Base-by-base conservation (phyloP, 2,329 filamentous ascomycete species). In the Thelonectria olida region DNA sequence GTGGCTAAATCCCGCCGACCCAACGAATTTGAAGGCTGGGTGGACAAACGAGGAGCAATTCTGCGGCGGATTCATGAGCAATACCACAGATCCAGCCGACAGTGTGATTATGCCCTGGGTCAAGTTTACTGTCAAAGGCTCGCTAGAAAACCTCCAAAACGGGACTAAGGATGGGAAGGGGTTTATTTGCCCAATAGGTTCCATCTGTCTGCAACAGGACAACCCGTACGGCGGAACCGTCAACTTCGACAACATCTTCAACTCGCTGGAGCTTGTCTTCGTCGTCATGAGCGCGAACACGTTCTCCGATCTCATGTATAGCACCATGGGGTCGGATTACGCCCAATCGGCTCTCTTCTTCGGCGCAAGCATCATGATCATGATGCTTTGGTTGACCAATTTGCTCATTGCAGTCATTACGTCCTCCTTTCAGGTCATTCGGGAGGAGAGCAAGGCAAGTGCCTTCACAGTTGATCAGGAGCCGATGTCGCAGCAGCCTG, bases 211-310 rank as follows among this genome's bases (percentile, higher is more conserved):
- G 17, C 88, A 97, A 77, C 88, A 90, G 61, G 73, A 79, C 2
- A 97, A 92, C 71, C 96, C 96, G 0, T 93, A 87, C 75, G 92
- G 92, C 69, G 88, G 88, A 52, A 99, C 96, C 0, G 86, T 97
- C 70, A 96, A 90, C 75, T 99, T 98, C 73, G 96, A 99, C 80
- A 95, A 98, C 74, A 96, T 99, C 39, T 79, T 92, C 27, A 90
- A 98, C 66, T 97, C 94, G 0, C 80, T 98, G 53, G 93, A 99
- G 78, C 82, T 98, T 59, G 94, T 99, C 2, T 99, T 99, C 73
- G 93, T 99, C 52, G 90, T 99, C 73, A 99, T 99, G 92, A 97
- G 93, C 71, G 95, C 93, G 49, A 99, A 99, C 75, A 99, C 96
- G 0, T 99, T 96, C 77, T 91, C 93, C 1, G 93, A 98, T 76